phyloP scores from a whole-genome alignment of 768 basidiomycete species.

The Hortiboletus campestris region DNA sequence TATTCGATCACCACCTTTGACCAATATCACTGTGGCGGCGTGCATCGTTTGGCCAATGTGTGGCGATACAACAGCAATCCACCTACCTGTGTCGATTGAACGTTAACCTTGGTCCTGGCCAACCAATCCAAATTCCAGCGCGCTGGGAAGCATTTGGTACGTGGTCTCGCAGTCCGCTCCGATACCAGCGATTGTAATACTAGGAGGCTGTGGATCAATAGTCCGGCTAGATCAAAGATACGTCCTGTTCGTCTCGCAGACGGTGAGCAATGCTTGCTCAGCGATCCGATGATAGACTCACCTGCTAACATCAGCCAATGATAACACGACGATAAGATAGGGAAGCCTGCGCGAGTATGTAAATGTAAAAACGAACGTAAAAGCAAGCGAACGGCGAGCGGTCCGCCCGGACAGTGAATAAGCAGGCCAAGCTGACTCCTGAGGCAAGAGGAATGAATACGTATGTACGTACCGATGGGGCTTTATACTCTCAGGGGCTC shows the following conservation, averaged over 20 bases:
- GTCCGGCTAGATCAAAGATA: conserved; percentile 45
- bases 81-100: conserved; percentile 39
- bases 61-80: neutral
- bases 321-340: neutral
- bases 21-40: neutral
- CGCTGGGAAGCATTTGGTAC: conserved; percentile 36
- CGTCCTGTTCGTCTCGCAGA: too few species aligned
- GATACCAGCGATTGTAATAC: conserved; percentile 42
- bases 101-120: conserved; percentile 12
- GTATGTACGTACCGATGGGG: too few species aligned
- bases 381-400: neutral
- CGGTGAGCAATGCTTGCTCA: too few species aligned
- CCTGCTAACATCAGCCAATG: conserved; percentile 6
- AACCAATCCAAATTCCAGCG: conserved; percentile 28
- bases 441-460: too few species aligned
- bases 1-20: conserved; percentile 8
- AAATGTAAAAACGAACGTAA: neutral
- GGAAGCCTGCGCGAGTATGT: neutral
- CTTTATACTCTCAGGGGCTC: neutral
- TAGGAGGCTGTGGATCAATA: conserved; percentile 44
- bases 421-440: too few species aligned
- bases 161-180: conserved; percentile 43
- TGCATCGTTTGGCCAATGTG: neutral
- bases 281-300: neutral
- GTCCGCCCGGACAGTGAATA: too few species aligned